A percentile compares a stretch with the other conserved stretches of the same genome.
phyloP scores from a whole-genome alignment of 2,329 filamentous ascomycete genomes.

The Colletotrichum abscissum region DNA sequence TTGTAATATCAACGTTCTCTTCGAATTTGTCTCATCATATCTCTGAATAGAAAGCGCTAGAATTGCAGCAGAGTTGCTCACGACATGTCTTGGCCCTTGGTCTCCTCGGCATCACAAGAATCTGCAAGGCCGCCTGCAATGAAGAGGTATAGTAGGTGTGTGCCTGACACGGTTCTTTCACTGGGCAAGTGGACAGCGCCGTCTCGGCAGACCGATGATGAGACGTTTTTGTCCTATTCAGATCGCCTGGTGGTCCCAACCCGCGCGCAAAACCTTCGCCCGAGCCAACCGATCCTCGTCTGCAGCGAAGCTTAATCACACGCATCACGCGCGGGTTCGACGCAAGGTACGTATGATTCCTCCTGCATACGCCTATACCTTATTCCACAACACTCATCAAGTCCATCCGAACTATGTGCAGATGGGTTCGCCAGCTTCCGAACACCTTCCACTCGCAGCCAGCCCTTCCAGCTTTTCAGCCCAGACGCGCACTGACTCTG shows the following conservation, averaged over 20 bases:
- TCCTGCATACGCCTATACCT: background rate
- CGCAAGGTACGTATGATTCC: background rate
- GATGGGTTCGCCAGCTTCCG: conserved; percentile 17
- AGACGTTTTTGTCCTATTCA: conserved; percentile 3
- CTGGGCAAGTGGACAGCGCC: background rate
- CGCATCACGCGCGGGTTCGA: background rate
- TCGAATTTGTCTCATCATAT: background rate
- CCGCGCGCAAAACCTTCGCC: background rate
- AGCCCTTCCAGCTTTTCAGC: background rate
- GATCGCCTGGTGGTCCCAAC: conserved; percentile 1
- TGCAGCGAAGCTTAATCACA: conserved; percentile 2
- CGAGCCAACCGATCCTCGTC: conserved; percentile 22
- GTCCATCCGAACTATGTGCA: conserved; percentile 28
- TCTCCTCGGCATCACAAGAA: conserved; percentile 5
- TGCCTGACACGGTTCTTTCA: background rate
- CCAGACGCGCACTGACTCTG: conserved; percentile 25
- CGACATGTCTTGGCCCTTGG: background rate
- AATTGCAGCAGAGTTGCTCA: background rate
- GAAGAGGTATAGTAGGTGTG: no score
- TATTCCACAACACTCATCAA: background rate
- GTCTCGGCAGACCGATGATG: background rate
- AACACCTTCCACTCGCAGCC: background rate
- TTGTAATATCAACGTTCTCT: background rate
- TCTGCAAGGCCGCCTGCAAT: background rate
- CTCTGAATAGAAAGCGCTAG: background rate